phyloP scores from a whole-genome alignment of 441 rosid genomes.

The Corymbia citriodora region DNA sequence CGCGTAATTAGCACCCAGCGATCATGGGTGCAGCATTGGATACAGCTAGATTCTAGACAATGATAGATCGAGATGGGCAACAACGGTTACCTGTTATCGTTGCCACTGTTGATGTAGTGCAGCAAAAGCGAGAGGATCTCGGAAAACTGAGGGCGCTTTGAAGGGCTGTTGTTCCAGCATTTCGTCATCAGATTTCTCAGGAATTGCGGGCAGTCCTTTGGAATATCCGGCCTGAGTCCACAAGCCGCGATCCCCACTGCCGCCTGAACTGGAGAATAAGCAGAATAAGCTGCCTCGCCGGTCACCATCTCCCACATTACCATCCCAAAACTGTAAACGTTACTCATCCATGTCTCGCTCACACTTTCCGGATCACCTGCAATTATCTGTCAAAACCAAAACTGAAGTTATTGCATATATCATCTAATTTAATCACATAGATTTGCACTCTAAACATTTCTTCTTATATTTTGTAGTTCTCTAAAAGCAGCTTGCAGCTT shows the following conservation, averaged over 20 bases:
- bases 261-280: slow-evolving; percentile 95
- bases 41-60: neutral
- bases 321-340: slow-evolving; percentile 93
- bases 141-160: slow-evolving; percentile 73
- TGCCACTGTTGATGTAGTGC: slow-evolving; percentile 26
- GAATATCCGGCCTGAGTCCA: slow-evolving; percentile 88
- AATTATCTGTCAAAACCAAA: slow-evolving; percentile 52
- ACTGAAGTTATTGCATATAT: neutral
- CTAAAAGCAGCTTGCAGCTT: neutral
- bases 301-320: slow-evolving; percentile 95
- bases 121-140: slow-evolving; percentile 52
- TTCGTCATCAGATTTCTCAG: slow-evolving; percentile 66
- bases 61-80: slow-evolving; percentile 17
- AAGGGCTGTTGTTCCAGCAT: slow-evolving; percentile 83
- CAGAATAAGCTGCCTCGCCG: slow-evolving; percentile 79
- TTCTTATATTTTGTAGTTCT: neutral
- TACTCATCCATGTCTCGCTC: slow-evolving; percentile 95
- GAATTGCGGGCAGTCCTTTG: slow-evolving; percentile 80
- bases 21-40: slow-evolving; percentile 1
- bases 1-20: neutral
- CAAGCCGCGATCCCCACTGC: slow-evolving; percentile 97
- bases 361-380: slow-evolving; percentile 95
- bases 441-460: neutral
- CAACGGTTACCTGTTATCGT: slow-evolving; percentile 25
- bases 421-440: neutral